Conservation (phyloP, 2,329 filamentous ascomycete genomes). For the Sclerotinia trifoliorum region DNA sequence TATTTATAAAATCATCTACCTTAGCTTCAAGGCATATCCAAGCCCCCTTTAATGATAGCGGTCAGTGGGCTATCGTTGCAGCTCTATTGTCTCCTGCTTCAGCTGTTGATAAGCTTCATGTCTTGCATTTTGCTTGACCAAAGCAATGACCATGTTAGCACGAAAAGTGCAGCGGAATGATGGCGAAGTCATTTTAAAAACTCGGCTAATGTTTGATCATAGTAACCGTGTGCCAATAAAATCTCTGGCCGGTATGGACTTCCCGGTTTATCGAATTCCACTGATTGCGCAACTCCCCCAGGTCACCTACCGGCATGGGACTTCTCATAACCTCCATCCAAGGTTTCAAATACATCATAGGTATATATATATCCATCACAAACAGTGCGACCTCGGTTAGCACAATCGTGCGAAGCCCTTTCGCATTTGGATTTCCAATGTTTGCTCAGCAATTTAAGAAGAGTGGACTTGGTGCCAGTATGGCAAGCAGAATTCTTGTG, state of each 20-base stretch:
- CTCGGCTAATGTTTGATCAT: slow-evolving; percentile 60
- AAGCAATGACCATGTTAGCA: slow-evolving; percentile 64
- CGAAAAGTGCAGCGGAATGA: slow-evolving; percentile 66
- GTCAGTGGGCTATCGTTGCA: slow-evolving; percentile 44
- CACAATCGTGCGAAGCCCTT: slow-evolving; percentile 73
- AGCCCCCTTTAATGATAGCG: slow-evolving; percentile 45
- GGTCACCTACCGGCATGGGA: slow-evolving; percentile 67
- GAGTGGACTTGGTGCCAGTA: slow-evolving; percentile 59
- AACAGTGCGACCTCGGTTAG: slow-evolving; percentile 81
- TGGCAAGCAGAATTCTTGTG: slow-evolving; percentile 59
- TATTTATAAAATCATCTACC: slow-evolving; percentile 33
- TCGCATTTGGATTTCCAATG: slow-evolving; percentile 75
- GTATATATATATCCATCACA: slow-evolving; percentile 59
- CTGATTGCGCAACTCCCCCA: slow-evolving; percentile 64
- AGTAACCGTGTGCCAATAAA: slow-evolving; percentile 60
- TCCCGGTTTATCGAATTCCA: slow-evolving; percentile 49
- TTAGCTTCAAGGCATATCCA: slow-evolving; percentile 49
- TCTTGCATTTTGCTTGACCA: slow-evolving; percentile 62
- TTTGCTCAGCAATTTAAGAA: slow-evolving; percentile 68
- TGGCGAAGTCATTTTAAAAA: slow-evolving; percentile 62
- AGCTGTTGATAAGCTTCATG: slow-evolving; percentile 67
- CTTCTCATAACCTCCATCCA: slow-evolving; percentile 44
- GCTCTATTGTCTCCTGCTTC: slow-evolving; percentile 35
- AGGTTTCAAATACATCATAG: slow-evolving; percentile 51
- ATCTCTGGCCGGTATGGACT: slow-evolving; percentile 76